Conservation (phyloP, 2,329 filamentous ascomycete genomes). For the Chaetomium globosum region DNA sequence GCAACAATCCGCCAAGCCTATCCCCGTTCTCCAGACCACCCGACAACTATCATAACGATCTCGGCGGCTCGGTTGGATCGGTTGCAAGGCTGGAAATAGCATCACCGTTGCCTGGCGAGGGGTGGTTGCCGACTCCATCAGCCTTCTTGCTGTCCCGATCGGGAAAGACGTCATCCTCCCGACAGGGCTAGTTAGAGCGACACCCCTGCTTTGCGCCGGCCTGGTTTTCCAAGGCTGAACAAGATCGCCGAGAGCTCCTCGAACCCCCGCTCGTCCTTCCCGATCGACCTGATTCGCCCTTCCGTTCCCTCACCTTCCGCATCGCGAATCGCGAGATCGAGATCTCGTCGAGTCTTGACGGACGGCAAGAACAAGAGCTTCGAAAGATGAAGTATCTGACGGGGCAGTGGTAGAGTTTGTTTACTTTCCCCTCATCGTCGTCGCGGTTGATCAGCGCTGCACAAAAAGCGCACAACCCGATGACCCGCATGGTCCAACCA, state of each 20-base stretch:
- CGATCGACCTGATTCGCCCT: slow-evolving; percentile 20
- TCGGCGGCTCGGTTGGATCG: slow-evolving; percentile 13
- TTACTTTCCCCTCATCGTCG: slow-evolving; percentile 23
- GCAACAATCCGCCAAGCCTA: slow-evolving; percentile 6
- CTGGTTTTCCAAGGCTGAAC: slow-evolving; percentile 33
- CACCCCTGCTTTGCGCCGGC: slow-evolving; percentile 24
- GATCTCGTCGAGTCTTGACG: slow-evolving; percentile 20
- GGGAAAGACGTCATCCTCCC: slow-evolving; percentile 33
- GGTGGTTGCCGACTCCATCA: slow-evolving; percentile 10
- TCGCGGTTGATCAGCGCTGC: slow-evolving; percentile 14
- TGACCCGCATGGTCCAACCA: slow-evolving; percentile 30
- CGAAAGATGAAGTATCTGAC: neutral
- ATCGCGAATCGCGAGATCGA: slow-evolving; percentile 25
- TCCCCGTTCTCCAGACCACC: slow-evolving; percentile 4
- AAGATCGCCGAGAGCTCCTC: slow-evolving; percentile 31
- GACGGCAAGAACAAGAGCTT: neutral
- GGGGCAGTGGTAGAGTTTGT: slow-evolving; percentile 21
- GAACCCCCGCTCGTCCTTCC: slow-evolving; percentile 14
- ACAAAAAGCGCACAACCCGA: slow-evolving; percentile 14
- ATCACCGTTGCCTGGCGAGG: slow-evolving; percentile 27
- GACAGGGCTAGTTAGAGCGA: slow-evolving; percentile 30
- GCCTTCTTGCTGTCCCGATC: slow-evolving; percentile 24
- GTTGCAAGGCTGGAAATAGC: slow-evolving; percentile 29
- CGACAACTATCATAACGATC: neutral
- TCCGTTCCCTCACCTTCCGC: slow-evolving; percentile 3